Conservation (phyloP, 148 eudicot genomes). For the Diospyros lotus region DNA sequence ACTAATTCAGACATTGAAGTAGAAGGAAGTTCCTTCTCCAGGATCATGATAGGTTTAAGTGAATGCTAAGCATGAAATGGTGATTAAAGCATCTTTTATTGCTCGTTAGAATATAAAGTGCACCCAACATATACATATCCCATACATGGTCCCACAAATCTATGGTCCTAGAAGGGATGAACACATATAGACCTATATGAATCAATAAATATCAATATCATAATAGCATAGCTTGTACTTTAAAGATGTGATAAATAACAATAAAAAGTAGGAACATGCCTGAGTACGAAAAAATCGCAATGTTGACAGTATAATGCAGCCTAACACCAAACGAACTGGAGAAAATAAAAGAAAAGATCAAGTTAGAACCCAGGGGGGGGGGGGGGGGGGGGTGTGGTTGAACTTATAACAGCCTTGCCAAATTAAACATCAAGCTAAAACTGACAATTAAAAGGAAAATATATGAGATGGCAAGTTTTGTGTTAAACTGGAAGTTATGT, state of each 20-base stretch:
- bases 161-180: not conserved
- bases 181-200: not conserved
- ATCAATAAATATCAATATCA: not conserved
- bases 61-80: too few relatives aligned
- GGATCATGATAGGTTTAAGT: too few relatives aligned
- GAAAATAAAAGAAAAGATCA: not conserved
- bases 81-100: too few relatives aligned
- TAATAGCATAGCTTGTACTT: too few relatives aligned
- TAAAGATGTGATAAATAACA: not conserved
- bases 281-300: conserved; percentile 72
- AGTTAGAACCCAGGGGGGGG: not conserved
- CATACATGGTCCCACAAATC: not conserved
- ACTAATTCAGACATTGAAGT: too few relatives aligned
- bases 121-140: too few relatives aligned
- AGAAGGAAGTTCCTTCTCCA: too few relatives aligned
- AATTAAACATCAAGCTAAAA: not conserved
- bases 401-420: not conserved
- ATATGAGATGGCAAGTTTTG: not conserved
- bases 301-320: conserved; percentile 63
- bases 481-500: not conserved
- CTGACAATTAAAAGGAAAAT: not conserved
- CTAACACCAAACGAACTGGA: conserved; percentile 80
- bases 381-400: not conserved
- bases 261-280: conserved; percentile 34
- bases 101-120: too few relatives aligned